phyloP scores from a whole-genome alignment of 2,329 filamentous ascomycete genomes.

The Trichoderma hamatum region DNA sequence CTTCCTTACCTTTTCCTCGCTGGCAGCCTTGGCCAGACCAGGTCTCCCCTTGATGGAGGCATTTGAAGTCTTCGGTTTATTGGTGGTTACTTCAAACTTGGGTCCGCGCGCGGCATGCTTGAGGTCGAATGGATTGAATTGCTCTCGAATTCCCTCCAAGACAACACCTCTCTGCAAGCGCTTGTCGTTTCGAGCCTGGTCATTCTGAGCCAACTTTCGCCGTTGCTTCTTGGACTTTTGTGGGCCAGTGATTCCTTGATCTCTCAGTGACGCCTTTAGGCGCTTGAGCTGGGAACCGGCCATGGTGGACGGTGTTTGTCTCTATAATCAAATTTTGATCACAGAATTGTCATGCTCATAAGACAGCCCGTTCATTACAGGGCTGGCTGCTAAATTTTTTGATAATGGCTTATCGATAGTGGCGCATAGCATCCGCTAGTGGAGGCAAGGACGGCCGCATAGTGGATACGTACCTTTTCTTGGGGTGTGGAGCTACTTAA shows the following conservation, averaged over 20 bases:
- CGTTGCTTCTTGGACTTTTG: conserved; percentile 96
- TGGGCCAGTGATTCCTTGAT: conserved; percentile 86
- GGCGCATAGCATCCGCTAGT: background rate
- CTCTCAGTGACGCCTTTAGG: conserved; percentile 85
- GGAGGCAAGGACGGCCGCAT: background rate
- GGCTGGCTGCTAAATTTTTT: conserved; percentile 25
- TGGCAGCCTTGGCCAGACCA: conserved; percentile 79
- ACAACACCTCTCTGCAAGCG: conserved; percentile 76
- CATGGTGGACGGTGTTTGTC: conserved; percentile 58
- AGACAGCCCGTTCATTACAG: background rate
- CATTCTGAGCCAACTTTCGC: conserved; percentile 70
- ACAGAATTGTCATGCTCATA: background rate
- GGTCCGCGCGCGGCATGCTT: conserved; percentile 75
- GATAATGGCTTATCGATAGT: conserved; percentile 25
- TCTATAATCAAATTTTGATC: conserved; percentile 1
- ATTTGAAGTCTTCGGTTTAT: conserved; percentile 56
- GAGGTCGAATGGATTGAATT: conserved; percentile 97
- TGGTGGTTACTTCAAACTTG: conserved; percentile 84
- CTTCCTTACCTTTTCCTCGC: conserved; percentile 74
- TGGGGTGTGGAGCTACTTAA: background rate
- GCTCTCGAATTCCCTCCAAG: conserved; percentile 84
- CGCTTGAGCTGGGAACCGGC: conserved; percentile 95
- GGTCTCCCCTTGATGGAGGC: conserved; percentile 71
- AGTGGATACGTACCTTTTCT: background rate
- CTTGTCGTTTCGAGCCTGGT: conserved; percentile 68